Evolutionary conservation across 768 basidiomycete genomes (phyloP).

Genomic region (Xanthoconium purpureum): DNA sequence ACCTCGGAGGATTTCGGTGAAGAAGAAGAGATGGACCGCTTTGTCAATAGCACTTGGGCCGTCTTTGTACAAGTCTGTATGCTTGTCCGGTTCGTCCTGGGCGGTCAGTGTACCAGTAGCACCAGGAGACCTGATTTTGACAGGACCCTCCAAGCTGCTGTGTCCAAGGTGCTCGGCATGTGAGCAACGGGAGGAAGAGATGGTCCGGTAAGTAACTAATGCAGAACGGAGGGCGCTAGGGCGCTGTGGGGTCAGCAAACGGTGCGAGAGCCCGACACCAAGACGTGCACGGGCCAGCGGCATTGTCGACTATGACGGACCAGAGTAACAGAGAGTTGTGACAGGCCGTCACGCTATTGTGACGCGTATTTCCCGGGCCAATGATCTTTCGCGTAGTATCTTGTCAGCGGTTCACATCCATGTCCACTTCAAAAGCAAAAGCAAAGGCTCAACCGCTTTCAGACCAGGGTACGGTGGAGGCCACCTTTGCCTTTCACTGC

Average conservation of each 20-base stretch:
- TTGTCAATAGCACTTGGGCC: conserved; percentile 94
- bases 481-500: conserved; percentile 8
- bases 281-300: conserved; percentile 54
- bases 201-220: conserved; percentile 44
- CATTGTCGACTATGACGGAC: conserved; percentile 39
- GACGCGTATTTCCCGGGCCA: conserved; percentile 24
- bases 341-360: conserved; percentile 27
- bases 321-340: conserved; percentile 20
- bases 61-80: conserved; percentile 64
- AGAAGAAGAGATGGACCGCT: conserved; percentile 95
- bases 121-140: conserved; percentile 32
- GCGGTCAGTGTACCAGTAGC: conserved; percentile 36
- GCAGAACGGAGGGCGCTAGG: conserved; percentile 33
- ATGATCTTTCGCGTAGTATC: conserved; percentile 22
- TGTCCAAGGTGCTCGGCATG: conserved; percentile 22
- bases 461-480: conserved; percentile 60
- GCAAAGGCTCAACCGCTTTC: conserved; percentile 55
- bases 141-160: conserved; percentile 20
- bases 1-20: conserved; percentile 98
- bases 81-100: conserved; percentile 44
- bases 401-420: conserved; percentile 19
- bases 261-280: conserved; percentile 50
- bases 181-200: conserved; percentile 23
- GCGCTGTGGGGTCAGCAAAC: conserved; percentile 31
- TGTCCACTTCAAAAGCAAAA: conserved; percentile 59